A percentile compares a stretch with the other conserved stretches of the same genome.
phyloP scores from a whole-genome alignment of 2,329 filamentous ascomycete species.

The Calonectria leucothoes region DNA sequence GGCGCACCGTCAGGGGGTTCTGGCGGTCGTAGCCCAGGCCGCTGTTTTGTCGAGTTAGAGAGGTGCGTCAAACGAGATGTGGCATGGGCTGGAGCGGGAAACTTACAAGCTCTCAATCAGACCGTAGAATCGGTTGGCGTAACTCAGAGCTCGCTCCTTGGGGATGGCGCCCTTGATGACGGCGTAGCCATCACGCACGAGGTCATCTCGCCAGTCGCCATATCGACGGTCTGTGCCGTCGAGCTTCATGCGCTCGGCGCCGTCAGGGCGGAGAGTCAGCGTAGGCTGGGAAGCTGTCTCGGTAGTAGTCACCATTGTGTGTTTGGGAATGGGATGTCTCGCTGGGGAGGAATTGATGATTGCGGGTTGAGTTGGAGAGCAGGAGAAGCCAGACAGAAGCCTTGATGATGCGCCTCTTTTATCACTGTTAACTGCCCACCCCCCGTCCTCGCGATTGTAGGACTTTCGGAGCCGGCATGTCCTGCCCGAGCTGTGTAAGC shows the following conservation, averaged over 20 bases:
- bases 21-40: conserved; percentile 34
- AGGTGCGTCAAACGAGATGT: neutral
- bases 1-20: conserved; percentile 31
- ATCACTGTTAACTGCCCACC: neutral
- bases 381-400: neutral
- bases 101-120: conserved; percentile 38
- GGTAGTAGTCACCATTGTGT: conserved; percentile 7
- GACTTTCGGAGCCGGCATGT: neutral
- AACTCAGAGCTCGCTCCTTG: conserved; percentile 34
- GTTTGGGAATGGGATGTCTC: neutral
- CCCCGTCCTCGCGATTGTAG: neutral
- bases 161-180: conserved; percentile 36
- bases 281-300: conserved; percentile 6
- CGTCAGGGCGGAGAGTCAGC: conserved; percentile 36
- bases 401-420: conserved; percentile 2
- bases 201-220: conserved; percentile 38
- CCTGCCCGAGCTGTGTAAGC: conserved; percentile 1
- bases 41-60: conserved; percentile 7
- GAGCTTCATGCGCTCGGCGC: conserved; percentile 34
- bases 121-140: conserved; percentile 38
- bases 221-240: conserved; percentile 33
- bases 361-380: neutral
- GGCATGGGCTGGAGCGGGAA: fast-evolving
- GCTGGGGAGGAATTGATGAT: neutral
- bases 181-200: conserved; percentile 35